Percentiles rank a stretch among this genome's conserved stretches.
Conservation (phyloP, 768 basidiomycete species). For the Suillus weaverae region DNA sequence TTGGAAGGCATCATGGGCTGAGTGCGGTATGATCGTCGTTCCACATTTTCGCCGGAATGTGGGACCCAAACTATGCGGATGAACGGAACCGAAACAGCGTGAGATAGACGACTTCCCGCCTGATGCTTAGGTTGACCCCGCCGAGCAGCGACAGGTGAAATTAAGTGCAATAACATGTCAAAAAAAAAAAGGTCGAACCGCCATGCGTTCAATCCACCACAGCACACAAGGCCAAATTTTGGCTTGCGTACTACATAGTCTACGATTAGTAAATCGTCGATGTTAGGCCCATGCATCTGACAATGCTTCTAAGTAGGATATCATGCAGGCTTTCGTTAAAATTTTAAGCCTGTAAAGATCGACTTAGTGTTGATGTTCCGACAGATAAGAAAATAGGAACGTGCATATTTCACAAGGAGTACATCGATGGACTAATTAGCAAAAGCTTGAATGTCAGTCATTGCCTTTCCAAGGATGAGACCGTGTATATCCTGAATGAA, state of each 20-base stretch:
- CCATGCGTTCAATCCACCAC: neutral
- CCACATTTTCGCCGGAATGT: neutral
- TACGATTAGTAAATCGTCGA: neutral
- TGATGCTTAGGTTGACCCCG: neutral
- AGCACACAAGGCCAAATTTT: neutral
- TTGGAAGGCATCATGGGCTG: neutral
- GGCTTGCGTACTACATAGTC: neutral
- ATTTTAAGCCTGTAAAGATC: neutral
- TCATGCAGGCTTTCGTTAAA: neutral
- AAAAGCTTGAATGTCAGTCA: conserved; percentile 89
- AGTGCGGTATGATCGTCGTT: conserved; percentile 1
- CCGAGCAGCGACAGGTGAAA: neutral
- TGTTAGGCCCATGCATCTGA: neutral
- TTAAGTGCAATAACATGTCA: neutral
- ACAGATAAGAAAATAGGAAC: neutral
- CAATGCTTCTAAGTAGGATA: neutral
- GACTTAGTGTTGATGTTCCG: neutral
- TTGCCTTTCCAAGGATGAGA: conserved; percentile 91
- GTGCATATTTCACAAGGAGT: neutral
- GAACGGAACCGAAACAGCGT: neutral
- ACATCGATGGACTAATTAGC: conserved; percentile 42
- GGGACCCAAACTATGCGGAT: neutral
- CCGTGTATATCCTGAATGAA: conserved; percentile 75
- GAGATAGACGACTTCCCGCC: neutral
- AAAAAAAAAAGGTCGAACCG: neutral